A percentile compares a stretch with the other conserved stretches of the same genome.
Conservation (phyloP, 2,329 filamentous ascomycete genomes). For the Pseudocercospora fijiensis region DNA sequence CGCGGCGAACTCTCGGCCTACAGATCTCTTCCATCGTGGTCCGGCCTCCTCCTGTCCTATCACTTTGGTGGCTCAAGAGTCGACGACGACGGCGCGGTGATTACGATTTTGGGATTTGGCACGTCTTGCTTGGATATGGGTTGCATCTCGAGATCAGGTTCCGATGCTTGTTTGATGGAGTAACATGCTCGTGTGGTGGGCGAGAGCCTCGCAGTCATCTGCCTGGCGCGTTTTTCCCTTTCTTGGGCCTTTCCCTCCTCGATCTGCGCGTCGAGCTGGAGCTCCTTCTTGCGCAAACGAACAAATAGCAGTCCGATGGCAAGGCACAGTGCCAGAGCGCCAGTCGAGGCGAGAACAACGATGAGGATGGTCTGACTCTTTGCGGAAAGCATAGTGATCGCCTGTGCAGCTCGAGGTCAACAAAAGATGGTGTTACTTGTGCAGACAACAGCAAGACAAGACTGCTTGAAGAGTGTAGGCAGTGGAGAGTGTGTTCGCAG, state of each 20-base stretch:
- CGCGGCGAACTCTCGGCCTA: neutral
- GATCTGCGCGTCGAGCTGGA: neutral
- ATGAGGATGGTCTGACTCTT: neutral
- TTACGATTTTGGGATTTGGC: neutral
- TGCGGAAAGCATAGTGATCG: neutral
- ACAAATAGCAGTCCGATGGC: neutral
- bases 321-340: neutral
- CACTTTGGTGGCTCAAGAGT: neutral
- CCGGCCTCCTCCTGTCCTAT: neutral
- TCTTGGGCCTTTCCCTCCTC: neutral
- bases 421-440: neutral
- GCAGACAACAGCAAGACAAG: neutral
- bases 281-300: neutral
- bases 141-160: neutral
- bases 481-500: neutral
- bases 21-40: neutral
- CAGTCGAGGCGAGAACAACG: neutral
- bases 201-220: neutral
- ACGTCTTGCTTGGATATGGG: neutral
- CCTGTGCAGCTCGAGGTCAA: neutral
- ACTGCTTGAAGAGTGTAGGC: neutral
- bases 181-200: neutral
- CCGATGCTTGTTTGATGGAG: neutral
- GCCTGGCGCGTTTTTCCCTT: neutral
- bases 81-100: neutral